A percentile compares a stretch with the other conserved stretches of the same genome.
phyloP scores from a whole-genome alignment of 495 filamentous ascomycete genomes.

The Tuber umbilicatum region DNA sequence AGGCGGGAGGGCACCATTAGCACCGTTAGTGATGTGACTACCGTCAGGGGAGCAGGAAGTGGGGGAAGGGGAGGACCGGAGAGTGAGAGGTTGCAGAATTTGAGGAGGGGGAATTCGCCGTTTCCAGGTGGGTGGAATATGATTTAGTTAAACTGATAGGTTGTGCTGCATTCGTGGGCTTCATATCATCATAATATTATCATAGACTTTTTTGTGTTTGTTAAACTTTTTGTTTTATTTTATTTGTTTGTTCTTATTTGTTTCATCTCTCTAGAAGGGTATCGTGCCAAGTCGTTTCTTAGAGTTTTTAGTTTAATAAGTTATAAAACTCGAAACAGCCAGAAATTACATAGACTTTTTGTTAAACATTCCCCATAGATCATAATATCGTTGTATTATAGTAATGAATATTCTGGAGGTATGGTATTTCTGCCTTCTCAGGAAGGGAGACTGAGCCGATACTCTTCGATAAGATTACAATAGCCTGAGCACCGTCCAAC shows the following conservation, averaged over 20 bases:
- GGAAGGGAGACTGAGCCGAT: too few species aligned
- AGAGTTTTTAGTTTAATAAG: not conserved
- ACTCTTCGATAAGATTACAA: too few species aligned
- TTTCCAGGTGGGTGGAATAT: conserved; percentile 22
- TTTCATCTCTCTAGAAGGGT: not conserved
- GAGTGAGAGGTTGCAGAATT: conserved; percentile 4
- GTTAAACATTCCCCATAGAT: not conserved
- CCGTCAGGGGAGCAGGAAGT: not conserved
- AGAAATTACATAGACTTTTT: not conserved
- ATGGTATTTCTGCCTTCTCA: too few species aligned
- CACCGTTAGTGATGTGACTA: not conserved
- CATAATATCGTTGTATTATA: too few species aligned
- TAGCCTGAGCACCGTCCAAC: too few species aligned
- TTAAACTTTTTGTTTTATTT: not conserved
- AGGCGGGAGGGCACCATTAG: not conserved
- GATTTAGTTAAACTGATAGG: conserved; percentile 6
- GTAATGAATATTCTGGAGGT: not conserved
- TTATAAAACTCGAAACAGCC: not conserved
- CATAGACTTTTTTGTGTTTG: not conserved
- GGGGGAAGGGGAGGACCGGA: not conserved
- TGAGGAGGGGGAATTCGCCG: conserved; percentile 23
- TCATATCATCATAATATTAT: too few species aligned
- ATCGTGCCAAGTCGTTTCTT: not conserved
- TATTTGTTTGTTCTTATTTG: not conserved
- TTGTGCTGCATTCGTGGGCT: not conserved